These are phyloP conservation scores for Leccinum olivaceopallidum DNA, from an alignment of 768 basidiomycete genomes.

Conservation along the genomic window DNA sequence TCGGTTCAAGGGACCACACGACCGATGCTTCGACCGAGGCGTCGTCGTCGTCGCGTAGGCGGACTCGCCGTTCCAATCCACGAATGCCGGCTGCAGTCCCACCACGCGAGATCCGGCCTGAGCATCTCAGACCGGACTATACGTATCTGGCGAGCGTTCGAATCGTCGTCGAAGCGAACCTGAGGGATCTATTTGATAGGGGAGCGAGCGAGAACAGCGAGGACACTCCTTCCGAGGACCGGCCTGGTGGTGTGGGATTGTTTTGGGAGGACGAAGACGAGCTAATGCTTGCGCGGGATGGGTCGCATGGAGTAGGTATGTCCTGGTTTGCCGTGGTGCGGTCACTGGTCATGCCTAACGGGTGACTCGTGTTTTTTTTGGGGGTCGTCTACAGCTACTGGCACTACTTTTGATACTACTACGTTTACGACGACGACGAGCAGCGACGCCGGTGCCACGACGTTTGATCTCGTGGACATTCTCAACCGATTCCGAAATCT, in stretches of 20 bases:
- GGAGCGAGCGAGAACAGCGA: background rate
- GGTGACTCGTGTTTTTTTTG: background rate
- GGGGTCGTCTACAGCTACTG: background rate
- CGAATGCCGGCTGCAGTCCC: constrained; percentile 18
- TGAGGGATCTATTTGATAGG: constrained; percentile 38
- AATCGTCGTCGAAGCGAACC: constrained; percentile 51
- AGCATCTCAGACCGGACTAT: constrained; percentile 49
- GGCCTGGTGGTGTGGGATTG: constrained; percentile 15
- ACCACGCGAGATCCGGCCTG: constrained; percentile 21
- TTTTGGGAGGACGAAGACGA: constrained; percentile 33
- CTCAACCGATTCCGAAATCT: constrained; percentile 32
- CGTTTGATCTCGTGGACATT: constrained; percentile 22
- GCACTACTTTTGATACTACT: background rate
- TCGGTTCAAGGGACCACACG: constrained; percentile 1
- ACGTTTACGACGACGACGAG: background rate
- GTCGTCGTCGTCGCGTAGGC: constrained; percentile 12
- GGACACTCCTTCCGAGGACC: background rate
- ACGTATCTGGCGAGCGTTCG: constrained; percentile 51
- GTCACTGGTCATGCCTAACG: too few species aligned
- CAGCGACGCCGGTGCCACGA: background rate
- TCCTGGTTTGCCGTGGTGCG: too few species aligned
- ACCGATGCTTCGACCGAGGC: background rate
- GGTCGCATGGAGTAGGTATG: constrained; percentile 8
- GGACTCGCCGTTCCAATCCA: constrained; percentile 20
- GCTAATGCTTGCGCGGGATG: constrained; percentile 3